Base-by-base conservation (phyloP, 2,329 filamentous ascomycete species). In the Beauveria caledonica region DNA sequence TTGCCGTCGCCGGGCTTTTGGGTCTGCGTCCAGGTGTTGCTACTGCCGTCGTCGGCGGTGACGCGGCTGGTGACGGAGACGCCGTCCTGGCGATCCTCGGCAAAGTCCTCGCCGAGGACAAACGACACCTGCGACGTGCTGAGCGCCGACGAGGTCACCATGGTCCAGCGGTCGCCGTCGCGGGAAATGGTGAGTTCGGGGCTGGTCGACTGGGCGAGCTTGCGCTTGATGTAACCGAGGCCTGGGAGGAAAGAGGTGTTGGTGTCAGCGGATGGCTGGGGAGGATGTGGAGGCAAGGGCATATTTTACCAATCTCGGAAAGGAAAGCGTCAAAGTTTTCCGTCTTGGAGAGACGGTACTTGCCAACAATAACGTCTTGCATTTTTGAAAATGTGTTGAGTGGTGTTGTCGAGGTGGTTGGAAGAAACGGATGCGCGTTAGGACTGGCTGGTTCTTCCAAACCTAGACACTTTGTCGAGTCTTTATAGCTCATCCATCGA, bases 261-360 rank as follows among this genome's bases (percentile, higher is more conserved):
- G 51, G 33, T 19, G n/a, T 15, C 19, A n/a, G 9, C 3, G 36
- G n/a, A 7, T 10, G 13, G 27, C 8, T 1, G 8, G n/a, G 40
- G 33, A 33, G 19, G 19, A 6, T 2, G 27, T 46, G 25, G 21
- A 15, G 19, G 40, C 27, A 36, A 39, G 9, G 33, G 17, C 52
- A 13, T 40, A n/a, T n/a, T n/a, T n/a, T n/a, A 61, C 59, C 59
- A 51, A 61, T 57, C 25, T 55, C 59, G 21, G 59, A 10, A 25
- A 61, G 59, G 39, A 61, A 61, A 7, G 44, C 53, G 39, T 61
- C 59, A 57, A 61, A 61, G 52, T 61, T 61, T 27, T 61, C 59
- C 51, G 51, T 50, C 59, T 61, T 51, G 52, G 59, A 33, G 52
- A 61, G 59, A 55, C 53, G 52, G 45, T 61, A 61, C 51, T 50